Evolutionary conservation across 306 rosid genomes (phyloP).

Genomic region (Inga leiocalycina): DNA sequence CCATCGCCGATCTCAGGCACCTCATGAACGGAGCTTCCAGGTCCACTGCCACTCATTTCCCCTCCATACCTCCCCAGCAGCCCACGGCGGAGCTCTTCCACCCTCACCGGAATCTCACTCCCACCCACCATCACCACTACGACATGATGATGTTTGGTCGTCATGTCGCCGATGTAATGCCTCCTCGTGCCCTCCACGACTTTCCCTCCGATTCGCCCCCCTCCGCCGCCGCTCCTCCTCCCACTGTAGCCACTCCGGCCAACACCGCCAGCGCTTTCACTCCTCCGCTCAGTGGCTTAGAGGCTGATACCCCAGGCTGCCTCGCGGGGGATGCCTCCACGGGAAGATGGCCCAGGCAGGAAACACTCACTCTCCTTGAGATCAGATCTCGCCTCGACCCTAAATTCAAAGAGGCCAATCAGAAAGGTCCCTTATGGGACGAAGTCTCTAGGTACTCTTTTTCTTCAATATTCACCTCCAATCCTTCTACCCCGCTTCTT

Average conservation of each 20-base stretch:
- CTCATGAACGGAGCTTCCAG: slow-evolving; percentile 52
- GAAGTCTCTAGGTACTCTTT: slow-evolving; percentile 84
- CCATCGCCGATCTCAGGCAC: slow-evolving; percentile 68
- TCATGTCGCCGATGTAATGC: slow-evolving; percentile 49
- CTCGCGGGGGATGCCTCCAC: slow-evolving; percentile 61
- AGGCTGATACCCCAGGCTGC: slow-evolving; percentile 53
- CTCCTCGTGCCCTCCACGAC: slow-evolving; percentile 52
- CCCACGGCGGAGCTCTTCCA: slow-evolving; percentile 65
- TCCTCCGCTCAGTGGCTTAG: slow-evolving; percentile 63
- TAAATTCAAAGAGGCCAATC: slow-evolving; percentile 94
- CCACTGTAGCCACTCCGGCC: slow-evolving; percentile 30
- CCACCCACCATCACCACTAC: slow-evolving; percentile 43
- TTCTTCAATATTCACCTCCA: background rate
- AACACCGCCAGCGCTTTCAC: slow-evolving; percentile 52
- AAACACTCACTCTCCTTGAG: slow-evolving; percentile 95
- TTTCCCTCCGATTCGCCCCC: slow-evolving; percentile 56
- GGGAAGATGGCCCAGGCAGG: slow-evolving; percentile 94
- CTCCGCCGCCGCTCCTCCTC: background rate
- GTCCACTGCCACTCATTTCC: slow-evolving; percentile 41
- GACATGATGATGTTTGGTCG: slow-evolving; percentile 79
- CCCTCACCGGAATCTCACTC: slow-evolving; percentile 43
- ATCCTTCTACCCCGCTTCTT: background rate
- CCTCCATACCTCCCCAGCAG: slow-evolving; percentile 41
- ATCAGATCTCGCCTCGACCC: slow-evolving; percentile 95
- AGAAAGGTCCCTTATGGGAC: slow-evolving; percentile 98